Evolutionary conservation across 2,329 filamentous ascomycete genomes (phyloP), one percentile per base, ranked within the genome.

Genomic region (Sporothrix pseudoabietina): DNA sequence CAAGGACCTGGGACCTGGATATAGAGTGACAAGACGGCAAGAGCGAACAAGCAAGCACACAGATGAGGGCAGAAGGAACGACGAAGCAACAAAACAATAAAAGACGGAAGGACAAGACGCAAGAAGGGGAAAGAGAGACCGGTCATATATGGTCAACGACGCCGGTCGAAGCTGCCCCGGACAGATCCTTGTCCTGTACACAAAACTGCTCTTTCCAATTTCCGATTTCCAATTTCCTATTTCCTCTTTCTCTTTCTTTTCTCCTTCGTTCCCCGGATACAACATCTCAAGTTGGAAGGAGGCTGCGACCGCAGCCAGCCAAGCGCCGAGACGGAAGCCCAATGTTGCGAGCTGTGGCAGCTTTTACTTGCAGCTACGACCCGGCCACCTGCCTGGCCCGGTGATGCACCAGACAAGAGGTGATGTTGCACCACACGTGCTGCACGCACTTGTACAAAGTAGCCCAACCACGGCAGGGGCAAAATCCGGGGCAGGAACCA

Each of bases 51-150:
- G 39, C 39, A 65, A 65, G 22, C 16, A 16, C 22, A 57, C 49
- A 39, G 6, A 19, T 14, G n/a, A 22, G 7, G 10, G 16, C 10
- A 12, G 30, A 69, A 55, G n/a, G 19, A n/a, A 19, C 61, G 61
- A 30, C 6, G 61, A 19, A 47, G 61, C n/a, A n/a, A n/a, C 57
- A 49, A 32, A 54, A 35, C 49, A 35, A 19, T 26, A 57, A 44
- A 7, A 61, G 7, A 52, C 35, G 7, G 19, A 59, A 41, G 59
- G 49, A 35, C 19, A n/a, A 26, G 35, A 57, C 12, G 22, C n/a
- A 72, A 68, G 49, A 55, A 72, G 39, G 39, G 57, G 57, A n/a
- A 71, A 30, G 71, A 66, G 47, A 44, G 61, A 68, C 39, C 61
- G 61, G 59, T 32, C n/a, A 65, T 55, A 55, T 65, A 52, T 52